Percentiles rank a stretch among this genome's conserved stretches.
Conservation (phyloP, 768 basidiomycete genomes). For the Russula griseocarnosa region DNA sequence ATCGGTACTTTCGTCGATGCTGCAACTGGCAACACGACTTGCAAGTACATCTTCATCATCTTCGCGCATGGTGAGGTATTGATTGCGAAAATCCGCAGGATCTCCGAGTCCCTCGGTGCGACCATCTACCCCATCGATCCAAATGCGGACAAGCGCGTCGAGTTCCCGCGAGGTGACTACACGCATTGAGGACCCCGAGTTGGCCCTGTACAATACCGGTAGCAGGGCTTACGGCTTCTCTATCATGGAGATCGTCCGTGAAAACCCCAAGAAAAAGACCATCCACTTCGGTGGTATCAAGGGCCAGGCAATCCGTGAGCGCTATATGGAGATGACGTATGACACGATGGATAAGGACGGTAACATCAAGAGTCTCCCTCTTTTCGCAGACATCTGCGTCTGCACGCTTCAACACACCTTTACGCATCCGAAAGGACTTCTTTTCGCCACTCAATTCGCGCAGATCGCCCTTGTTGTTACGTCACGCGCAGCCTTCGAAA, state of each 20-base stretch:
- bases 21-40: constrained; percentile 71
- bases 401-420: too few species aligned
- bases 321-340: constrained; percentile 99
- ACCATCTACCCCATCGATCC: constrained; percentile 95
- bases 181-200: constrained; percentile 88
- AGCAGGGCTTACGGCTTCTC: constrained; percentile 97
- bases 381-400: constrained; percentile 97
- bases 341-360: constrained; percentile 97
- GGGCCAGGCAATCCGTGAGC: constrained; percentile 94
- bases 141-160: constrained; percentile 86
- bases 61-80: constrained; percentile 94
- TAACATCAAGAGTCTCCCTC: constrained; percentile 89
- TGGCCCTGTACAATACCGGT: constrained; percentile 85
- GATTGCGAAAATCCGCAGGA: constrained; percentile 94
- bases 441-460: constrained; percentile 97
- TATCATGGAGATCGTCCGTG: constrained; percentile 97
- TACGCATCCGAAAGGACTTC: constrained; percentile 88
- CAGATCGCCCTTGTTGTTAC: constrained; percentile 98
- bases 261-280: constrained; percentile 98
- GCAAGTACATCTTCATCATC: constrained; percentile 99
- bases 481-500: constrained; percentile 97
- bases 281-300: constrained; percentile 99
- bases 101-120: constrained; percentile 98
- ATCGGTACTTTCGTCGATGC: constrained; percentile 89
- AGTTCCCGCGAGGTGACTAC: constrained; percentile 83